Base-by-base conservation (phyloP, 2,329 filamentous ascomycete species). In the Fusarium brachygibbosum region DNA sequence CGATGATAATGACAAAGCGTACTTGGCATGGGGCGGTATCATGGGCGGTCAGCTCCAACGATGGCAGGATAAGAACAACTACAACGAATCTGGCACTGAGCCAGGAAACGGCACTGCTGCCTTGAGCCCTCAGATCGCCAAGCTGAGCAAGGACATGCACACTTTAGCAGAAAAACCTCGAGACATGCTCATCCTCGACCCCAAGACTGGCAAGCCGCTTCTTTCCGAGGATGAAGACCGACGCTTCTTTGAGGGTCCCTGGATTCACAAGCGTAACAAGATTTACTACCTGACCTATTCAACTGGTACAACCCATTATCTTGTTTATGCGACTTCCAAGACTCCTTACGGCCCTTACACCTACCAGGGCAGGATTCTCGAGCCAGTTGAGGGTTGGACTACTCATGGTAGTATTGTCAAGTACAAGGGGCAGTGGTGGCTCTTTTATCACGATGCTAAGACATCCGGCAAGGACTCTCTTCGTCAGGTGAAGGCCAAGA, bases 211-310 rank as follows among this genome's bases (percentile, higher is more conserved):
- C 17, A 65, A 59, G n/a, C 60, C 62, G 7, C 32, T 65, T 2
- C 38, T 59, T 7, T 49, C 61, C 0, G 62, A 59, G 12, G 62
- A 65, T 9, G 40, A 52, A 6, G 34, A 52, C 4, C 34, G 62
- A 16, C 40, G 62, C 1, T 65, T 65, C 21, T 65, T 65, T 1
- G 62, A 65, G 2, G 62, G 62, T 0, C 52, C 62, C 0, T 65
- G 60, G 45, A 28, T 65, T 3, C 46, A 59, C 19, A 65, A 65
- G 60, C 61, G 61, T 1, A 55, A 55, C 29, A 41, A 62, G 13
- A 37, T 59, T 13, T 65, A 65, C 21, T 65, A 65, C 7, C 62
- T 65, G 5, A 46, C 46, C 25, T 65, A 65, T 37, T 65, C 62
- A 2, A 65, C 62, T 3, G 62, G 62, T 2, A 55, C 48, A 9